Evolutionary conservation across 192 early-diverging fungal species (phyloP).

Genomic region (Coemansia interrupta): DNA sequence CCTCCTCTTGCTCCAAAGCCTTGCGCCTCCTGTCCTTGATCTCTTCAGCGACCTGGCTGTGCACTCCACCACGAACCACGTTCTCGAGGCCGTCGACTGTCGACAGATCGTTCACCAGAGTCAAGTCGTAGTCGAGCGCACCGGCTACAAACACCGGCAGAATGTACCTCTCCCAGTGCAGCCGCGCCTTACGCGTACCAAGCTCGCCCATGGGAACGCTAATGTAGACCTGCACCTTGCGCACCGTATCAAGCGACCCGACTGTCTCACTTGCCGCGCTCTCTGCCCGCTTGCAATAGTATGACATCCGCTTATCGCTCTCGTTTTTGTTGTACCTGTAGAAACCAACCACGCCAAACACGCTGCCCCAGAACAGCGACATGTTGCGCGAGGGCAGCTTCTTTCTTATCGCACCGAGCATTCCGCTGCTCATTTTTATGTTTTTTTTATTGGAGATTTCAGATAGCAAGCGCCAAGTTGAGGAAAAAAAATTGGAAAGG

Average conservation of each 20-base stretch:
- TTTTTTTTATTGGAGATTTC: neutral
- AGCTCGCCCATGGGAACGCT: slow-evolving; percentile 49
- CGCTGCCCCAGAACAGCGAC: slow-evolving; percentile 40
- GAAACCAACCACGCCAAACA: slow-evolving; percentile 23
- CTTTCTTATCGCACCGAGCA: slow-evolving; percentile 30
- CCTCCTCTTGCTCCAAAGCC: slow-evolving; percentile 27
- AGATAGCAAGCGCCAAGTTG: neutral
- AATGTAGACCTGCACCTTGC: slow-evolving; percentile 49
- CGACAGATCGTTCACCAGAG: slow-evolving; percentile 46
- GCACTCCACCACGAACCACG: slow-evolving; percentile 42
- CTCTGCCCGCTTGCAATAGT: slow-evolving; percentile 40
- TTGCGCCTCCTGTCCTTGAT: slow-evolving; percentile 46
- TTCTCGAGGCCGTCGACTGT: slow-evolving; percentile 22
- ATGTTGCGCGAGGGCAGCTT: slow-evolving; percentile 50
- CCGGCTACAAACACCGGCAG: slow-evolving; percentile 53
- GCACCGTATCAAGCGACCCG: slow-evolving; percentile 32
- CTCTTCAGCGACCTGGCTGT: slow-evolving; percentile 35
- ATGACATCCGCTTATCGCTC: slow-evolving; percentile 28
- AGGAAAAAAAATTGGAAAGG: neutral
- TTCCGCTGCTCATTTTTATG: slow-evolving; percentile 11
- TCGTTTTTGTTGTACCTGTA: slow-evolving; percentile 50
- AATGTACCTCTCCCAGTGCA: slow-evolving; percentile 51
- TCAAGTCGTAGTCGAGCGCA: slow-evolving; percentile 51
- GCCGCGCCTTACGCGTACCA: slow-evolving; percentile 43
- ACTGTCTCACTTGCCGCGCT: slow-evolving; percentile 32